Percentiles rank a stretch among this genome's conserved stretches.
These are phyloP conservation scores for Lichtheimia ornata DNA, from an alignment of 371 early-diverging fungal genomes.

Conservation along the genomic window DNA sequence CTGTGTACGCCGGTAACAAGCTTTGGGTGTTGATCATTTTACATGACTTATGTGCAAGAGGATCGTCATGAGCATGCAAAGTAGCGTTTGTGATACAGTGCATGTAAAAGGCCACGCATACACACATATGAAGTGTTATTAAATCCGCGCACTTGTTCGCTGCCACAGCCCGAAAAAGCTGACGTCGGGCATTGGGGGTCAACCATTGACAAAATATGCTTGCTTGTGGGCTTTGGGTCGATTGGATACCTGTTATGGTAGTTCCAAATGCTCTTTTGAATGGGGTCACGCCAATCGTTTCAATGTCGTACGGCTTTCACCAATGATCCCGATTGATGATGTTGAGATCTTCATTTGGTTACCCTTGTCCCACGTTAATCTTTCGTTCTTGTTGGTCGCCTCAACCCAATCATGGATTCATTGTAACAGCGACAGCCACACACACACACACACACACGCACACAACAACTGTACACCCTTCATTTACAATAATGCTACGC, in stretches of 20 bases:
- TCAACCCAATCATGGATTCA: not conserved
- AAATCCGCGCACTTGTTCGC: slow-evolving; percentile 6
- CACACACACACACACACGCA: no score
- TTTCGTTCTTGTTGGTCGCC: not conserved
- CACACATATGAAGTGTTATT: slow-evolving; percentile 12
- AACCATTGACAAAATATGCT: not conserved
- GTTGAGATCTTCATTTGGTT: slow-evolving; percentile 4
- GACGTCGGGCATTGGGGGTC: not conserved
- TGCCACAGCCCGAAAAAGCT: not conserved
- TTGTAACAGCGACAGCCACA: not conserved
- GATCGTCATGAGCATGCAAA: not conserved
- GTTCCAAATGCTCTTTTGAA: slow-evolving; percentile 17
- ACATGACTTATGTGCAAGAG: not conserved
- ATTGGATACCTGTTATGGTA: slow-evolving; percentile 11
- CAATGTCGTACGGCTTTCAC: slow-evolving; percentile 14
- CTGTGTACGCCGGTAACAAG: not conserved
- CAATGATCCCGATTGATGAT: slow-evolving; percentile 12
- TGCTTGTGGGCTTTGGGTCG: not conserved
- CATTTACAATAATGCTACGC: not conserved
- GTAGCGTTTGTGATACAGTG: not conserved
- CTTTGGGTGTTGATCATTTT: slow-evolving; percentile 3
- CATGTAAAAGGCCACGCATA: not conserved
- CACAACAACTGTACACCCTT: not conserved
- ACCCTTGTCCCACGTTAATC: not conserved
- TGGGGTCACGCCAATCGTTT: not conserved